These are phyloP conservation scores for Kurtzmaniella cleridarum DNA, from an alignment of 805 yeast species.

Conservation along the genomic window DNA sequence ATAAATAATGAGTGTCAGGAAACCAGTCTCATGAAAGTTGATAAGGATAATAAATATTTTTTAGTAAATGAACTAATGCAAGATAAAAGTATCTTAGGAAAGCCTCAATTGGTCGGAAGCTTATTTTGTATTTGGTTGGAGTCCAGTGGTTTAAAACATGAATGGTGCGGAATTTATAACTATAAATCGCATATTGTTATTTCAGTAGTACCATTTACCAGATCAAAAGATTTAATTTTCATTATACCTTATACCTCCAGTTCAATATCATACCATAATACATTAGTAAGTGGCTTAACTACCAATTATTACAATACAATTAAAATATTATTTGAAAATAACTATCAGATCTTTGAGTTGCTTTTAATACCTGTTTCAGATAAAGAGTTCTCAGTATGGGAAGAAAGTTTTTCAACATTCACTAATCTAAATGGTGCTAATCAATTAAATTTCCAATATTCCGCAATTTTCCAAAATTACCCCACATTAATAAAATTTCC, in stretches of 20 bases:
- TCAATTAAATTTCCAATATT: constrained; percentile 12
- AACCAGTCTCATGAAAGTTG: constrained; percentile 20
- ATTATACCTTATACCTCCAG: constrained; percentile 43
- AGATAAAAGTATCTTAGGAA: constrained; percentile 32
- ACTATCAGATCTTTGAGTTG: constrained; percentile 40
- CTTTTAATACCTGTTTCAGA: constrained; percentile 26
- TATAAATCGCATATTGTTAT: constrained; percentile 2
- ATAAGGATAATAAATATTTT: constrained; percentile 15
- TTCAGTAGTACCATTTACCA: background rate
- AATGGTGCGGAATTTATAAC: constrained; percentile 23
- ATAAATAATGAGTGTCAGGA: constrained; percentile 18
- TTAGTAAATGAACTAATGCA: constrained; percentile 11
- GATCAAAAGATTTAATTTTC: constrained; percentile 15
- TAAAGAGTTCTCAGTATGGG: constrained; percentile 40
- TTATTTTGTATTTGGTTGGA: constrained; percentile 36
- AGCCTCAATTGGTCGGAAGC: constrained; percentile 40
- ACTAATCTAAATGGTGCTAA: constrained; percentile 24
- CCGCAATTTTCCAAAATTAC: constrained; percentile 1
- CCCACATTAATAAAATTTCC: constrained; percentile 12
- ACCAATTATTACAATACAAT: constrained; percentile 27
- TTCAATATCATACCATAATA: constrained; percentile 14
- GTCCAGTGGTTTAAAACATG: constrained; percentile 6
- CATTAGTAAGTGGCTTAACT: constrained; percentile 23
- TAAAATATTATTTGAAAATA: constrained; percentile 44
- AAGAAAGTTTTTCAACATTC: constrained; percentile 16